phyloP scores from a whole-genome alignment of 345 rosid species.

The Eucalyptus cloeziana region DNA sequence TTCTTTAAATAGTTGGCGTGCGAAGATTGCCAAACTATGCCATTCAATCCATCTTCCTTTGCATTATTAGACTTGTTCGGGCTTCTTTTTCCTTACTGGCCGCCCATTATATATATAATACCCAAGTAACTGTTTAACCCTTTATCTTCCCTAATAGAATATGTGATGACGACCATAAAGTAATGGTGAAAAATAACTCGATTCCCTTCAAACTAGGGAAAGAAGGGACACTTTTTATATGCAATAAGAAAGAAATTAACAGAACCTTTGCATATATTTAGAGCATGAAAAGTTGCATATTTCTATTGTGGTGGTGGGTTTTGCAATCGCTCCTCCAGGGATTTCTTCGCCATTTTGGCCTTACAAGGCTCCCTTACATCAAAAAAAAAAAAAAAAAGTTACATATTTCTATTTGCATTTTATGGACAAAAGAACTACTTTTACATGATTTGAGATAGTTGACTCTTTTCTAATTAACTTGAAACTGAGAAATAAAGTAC shows the following conservation, averaged over 20 bases:
- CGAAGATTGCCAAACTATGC: background rate
- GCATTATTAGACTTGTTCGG: background rate
- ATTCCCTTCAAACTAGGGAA: background rate
- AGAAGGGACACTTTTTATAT: background rate
- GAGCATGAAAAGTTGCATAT: background rate
- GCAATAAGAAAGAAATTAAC: background rate
- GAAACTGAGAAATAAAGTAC: background rate
- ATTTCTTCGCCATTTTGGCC: too few relatives aligned
- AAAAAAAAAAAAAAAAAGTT: background rate
- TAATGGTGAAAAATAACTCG: background rate
- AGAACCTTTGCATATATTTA: background rate
- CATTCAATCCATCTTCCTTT: background rate
- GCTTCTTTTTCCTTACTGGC: background rate
- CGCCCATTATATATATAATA: background rate
- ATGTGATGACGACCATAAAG: background rate
- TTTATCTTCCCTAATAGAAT: background rate
- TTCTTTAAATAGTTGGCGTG: background rate
- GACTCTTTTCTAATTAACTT: background rate
- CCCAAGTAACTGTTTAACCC: background rate
- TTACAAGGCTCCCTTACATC: too few relatives aligned
- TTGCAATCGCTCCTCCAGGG: too few relatives aligned
- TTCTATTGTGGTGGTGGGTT: background rate
- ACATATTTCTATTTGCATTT: background rate
- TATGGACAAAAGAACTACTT: background rate
- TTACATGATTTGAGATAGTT: background rate